Percentiles rank a stretch among this genome's conserved stretches.
These are phyloP conservation scores for Talaromyces liani DNA, from an alignment of 495 filamentous ascomycete genomes.

Conservation along the genomic window DNA sequence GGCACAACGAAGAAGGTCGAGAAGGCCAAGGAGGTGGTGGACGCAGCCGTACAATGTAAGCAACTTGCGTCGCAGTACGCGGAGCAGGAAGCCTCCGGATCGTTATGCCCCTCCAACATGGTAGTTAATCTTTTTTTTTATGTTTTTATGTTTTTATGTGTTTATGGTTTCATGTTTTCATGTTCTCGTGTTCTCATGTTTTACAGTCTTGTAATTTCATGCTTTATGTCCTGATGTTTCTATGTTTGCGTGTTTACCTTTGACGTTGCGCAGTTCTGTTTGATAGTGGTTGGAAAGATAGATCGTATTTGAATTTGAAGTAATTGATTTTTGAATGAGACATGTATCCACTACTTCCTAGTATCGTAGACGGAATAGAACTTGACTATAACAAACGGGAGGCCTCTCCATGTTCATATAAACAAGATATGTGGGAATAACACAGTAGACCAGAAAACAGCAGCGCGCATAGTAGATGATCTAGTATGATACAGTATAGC, in stretches of 20 bases:
- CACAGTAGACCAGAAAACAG: no score
- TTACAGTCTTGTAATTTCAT: background rate
- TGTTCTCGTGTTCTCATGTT: background rate
- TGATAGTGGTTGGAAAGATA: background rate
- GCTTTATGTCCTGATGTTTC: background rate
- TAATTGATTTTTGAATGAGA: background rate
- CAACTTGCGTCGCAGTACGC: background rate
- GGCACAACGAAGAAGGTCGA: background rate
- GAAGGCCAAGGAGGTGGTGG: background rate
- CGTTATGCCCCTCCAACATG: background rate
- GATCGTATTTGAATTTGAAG: background rate
- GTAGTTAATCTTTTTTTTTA: background rate
- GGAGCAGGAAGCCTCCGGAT: background rate
- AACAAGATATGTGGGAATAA: no score
- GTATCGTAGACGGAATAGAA: no score
- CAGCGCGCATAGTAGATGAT: no score
- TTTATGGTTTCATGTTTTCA: background rate
- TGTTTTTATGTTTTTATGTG: background rate
- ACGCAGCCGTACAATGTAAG: background rate
- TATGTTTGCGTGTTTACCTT: conserved; percentile 20
- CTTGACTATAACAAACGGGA: no score
- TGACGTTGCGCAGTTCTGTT: background rate
- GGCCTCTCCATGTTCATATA: no score
- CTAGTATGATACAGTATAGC: no score
- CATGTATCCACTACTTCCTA: background rate